Conservation (phyloP, 768 basidiomycete species). For the Leccinum longicurvipes region DNA sequence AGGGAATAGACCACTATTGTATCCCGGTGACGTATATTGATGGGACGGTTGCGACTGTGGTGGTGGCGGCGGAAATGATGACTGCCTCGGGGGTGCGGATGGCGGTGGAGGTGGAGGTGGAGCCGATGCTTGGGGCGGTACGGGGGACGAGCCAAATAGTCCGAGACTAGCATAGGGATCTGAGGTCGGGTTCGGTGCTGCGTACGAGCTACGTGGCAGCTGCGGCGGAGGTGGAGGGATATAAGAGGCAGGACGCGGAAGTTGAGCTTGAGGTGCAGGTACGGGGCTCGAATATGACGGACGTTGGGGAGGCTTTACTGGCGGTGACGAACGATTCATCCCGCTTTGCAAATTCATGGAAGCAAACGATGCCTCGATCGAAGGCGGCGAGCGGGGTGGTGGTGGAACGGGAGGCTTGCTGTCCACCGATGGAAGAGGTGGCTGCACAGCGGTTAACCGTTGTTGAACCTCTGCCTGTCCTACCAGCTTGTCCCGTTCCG, state of each 20-base stretch:
- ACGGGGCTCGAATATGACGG: slow-evolving; percentile 20
- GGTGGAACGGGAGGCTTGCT: slow-evolving; percentile 51
- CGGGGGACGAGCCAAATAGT: slow-evolving; percentile 20
- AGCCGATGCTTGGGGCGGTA: slow-evolving; percentile 5
- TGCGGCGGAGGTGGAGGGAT: slow-evolving; percentile 25
- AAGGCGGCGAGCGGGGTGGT: slow-evolving; percentile 38
- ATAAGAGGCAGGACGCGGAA: slow-evolving; percentile 21
- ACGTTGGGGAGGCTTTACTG: slow-evolving; percentile 26
- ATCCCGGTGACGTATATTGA: slow-evolving; percentile 18
- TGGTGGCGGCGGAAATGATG: slow-evolving; percentile 17
- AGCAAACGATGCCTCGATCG: slow-evolving; percentile 51
- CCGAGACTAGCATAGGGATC: slow-evolving; percentile 38
- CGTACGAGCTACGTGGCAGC: slow-evolving; percentile 14
- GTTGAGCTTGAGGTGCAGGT: slow-evolving; percentile 11
- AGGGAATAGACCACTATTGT: slow-evolving; percentile 19
- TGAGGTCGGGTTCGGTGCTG: slow-evolving; percentile 18
- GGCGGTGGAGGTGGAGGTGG: slow-evolving; percentile 23
- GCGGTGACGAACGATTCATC: slow-evolving; percentile 27
- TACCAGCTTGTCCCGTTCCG: slow-evolving; percentile 68
- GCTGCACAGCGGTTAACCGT: slow-evolving; percentile 46
- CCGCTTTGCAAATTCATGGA: slow-evolving; percentile 48
- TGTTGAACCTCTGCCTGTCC: slow-evolving; percentile 71
- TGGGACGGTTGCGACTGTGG: slow-evolving; percentile 18
- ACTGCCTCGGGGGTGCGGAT: slow-evolving; percentile 23
- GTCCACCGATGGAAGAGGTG: slow-evolving; percentile 36